A percentile compares a stretch with the other conserved stretches of the same genome.
phyloP scores from a whole-genome alignment of 768 basidiomycete genomes.

The Cyathus striatus region DNA sequence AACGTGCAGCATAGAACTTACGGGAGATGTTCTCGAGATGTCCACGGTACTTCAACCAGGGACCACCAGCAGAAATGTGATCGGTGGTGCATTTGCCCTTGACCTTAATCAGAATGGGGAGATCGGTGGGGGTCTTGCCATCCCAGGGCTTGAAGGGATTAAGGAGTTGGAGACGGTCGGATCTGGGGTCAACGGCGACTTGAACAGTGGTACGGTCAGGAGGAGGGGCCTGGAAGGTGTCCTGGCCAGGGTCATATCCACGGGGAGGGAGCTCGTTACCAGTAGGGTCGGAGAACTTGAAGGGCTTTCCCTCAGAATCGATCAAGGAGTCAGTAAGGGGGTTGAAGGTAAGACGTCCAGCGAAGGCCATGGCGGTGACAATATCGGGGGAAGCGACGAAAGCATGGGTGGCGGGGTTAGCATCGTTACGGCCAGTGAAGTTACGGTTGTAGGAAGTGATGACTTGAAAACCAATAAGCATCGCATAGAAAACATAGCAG shows the following conservation, averaged over 20 bases:
- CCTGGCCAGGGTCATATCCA: constrained; percentile 94
- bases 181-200: constrained; percentile 81
- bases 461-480: constrained; percentile 39
- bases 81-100: constrained; percentile 99
- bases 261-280: constrained; percentile 92
- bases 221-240: constrained; percentile 97
- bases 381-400: constrained; percentile 93
- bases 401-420: constrained; percentile 97
- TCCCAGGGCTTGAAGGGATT: constrained; percentile 90
- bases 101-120: constrained; percentile 97
- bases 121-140: constrained; percentile 83
- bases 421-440: constrained; percentile 99
- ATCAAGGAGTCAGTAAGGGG: constrained; percentile 86
- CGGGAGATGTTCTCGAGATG: constrained; percentile 98
- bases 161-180: constrained; percentile 88
- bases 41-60: constrained; percentile 99
- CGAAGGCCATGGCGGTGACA: constrained; percentile 96
- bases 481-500: neutral
- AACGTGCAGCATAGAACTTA: constrained; percentile 28
- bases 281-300: constrained; percentile 92
- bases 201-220: constrained; percentile 74
- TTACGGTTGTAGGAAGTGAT: constrained; percentile 99
- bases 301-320: constrained; percentile 90
- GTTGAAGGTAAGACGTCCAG: constrained; percentile 94
- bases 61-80: constrained; percentile 96